Base-by-base conservation (phyloP, 495 filamentous ascomycete genomes). In the Talaromyces adpressus region DNA sequence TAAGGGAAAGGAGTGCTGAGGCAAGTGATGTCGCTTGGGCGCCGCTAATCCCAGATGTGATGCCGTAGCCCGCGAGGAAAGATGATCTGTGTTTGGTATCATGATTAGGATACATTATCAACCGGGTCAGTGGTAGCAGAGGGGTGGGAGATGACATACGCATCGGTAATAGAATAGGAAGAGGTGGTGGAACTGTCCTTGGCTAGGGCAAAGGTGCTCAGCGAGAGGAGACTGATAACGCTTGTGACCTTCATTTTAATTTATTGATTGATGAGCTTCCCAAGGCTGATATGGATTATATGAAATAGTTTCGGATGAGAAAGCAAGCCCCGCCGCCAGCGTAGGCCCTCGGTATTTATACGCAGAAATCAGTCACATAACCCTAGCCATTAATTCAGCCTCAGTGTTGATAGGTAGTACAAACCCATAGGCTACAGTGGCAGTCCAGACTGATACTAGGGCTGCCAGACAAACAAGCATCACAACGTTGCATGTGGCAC, bases 141-240 rank as follows among this genome's bases (percentile, higher is more conserved):
- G 29, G 29, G 29, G 29, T 30, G 29, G 1, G 7, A 30, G 29
- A 30, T 69, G n/a, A 65, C 59, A 4, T 62, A 53, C 25, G 51
- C 59, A 23, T 60, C 57, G 9, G 63, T 64, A 34, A 63, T 66
- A 47, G 78, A 78, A 62, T 70, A 70, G 62, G 68, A 72, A 49
- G 75, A 70, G 3, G 76, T 72, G 25, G 69, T 70, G 63, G 70
- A 70, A 20, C 70, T 69, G 12, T 67, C 71, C 8, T 65, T 70
- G n/a, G 54, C 54, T 25, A 57, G n/a, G 54, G 54, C 54, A 27
- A 57, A 57, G 54, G 3, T 20, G 25, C 54, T 18, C 9, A 57
- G 25, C 9, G 23, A 27, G 29, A 57, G 23, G 25, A 57, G 22
- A 18, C 54, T 32, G 29, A 57, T 57, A 32, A 32, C 25, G 23